Conservation (phyloP, 164 flowering plant genomes). For the Liquidambar formosana region DNA sequence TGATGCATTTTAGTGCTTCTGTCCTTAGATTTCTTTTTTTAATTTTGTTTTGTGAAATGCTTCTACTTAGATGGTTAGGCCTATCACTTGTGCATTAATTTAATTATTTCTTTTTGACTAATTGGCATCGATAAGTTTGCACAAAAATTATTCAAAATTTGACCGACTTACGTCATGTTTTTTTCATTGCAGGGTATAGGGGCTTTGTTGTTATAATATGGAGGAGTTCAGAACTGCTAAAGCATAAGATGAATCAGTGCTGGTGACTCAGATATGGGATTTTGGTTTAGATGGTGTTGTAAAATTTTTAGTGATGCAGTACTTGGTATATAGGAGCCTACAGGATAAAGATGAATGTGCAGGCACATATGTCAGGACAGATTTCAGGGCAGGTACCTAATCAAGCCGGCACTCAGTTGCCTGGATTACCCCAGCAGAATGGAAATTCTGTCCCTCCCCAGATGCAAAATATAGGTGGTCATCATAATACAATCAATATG, state of each 20-base stretch:
- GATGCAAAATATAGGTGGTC: conserved; percentile 37
- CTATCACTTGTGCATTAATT: not conserved
- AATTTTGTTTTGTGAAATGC: too few relatives aligned
- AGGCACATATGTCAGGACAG: conserved; percentile 75
- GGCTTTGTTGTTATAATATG: not conserved
- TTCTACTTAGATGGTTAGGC: not conserved
- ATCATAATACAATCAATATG: conserved; percentile 25
- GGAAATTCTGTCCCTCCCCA: conserved; percentile 47
- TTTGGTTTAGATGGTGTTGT: too few relatives aligned
- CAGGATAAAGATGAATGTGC: conserved; percentile 45
- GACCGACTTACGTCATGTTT: not conserved
- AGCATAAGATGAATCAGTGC: not conserved
- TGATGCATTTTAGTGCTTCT: too few relatives aligned
- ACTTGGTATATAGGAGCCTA: not conserved
- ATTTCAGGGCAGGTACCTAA: conserved; percentile 75
- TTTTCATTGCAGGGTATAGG: not conserved
- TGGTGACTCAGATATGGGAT: too few relatives aligned
- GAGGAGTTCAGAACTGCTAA: not conserved
- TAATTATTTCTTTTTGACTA: too few relatives aligned
- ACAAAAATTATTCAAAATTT: not conserved
- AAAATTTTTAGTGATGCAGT: too few relatives aligned
- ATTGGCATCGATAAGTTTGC: not conserved
- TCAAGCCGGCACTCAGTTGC: conserved; percentile 53
- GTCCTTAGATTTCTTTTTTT: too few relatives aligned
- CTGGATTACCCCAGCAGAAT: conserved; percentile 65